Percentiles rank a stretch among this genome's conserved stretches.
These are phyloP conservation scores for Ichthyophthirius multifiliis DNA, from an alignment of 169 alveolate genomes.

Conservation along the genomic window DNA sequence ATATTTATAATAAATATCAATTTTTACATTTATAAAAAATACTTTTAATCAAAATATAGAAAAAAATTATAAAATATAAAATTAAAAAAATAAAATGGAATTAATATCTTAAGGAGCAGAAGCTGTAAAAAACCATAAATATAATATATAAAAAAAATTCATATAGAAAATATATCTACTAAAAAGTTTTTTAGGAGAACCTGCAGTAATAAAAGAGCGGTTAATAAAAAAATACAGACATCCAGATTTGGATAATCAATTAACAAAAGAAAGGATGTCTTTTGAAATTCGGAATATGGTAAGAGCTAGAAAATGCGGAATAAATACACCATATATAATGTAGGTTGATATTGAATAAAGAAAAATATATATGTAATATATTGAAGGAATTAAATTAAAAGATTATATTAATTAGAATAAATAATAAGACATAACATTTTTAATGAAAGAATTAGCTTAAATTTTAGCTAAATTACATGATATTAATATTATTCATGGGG, in stretches of 20 bases:
- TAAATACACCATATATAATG: slow-evolving; percentile 80
- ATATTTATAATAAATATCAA: no score
- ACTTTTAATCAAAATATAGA: neutral
- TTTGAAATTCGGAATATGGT: slow-evolving; percentile 75
- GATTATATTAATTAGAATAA: slow-evolving; percentile 16
- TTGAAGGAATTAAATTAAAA: slow-evolving; percentile 74
- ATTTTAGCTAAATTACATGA: slow-evolving; percentile 77
- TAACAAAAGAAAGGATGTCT: slow-evolving; percentile 71
- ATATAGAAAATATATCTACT: slow-evolving; percentile 56
- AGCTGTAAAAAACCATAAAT: slow-evolving; percentile 11
- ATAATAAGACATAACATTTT: neutral
- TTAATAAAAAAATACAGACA: slow-evolving; percentile 75
- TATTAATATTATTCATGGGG: slow-evolving; percentile 86
- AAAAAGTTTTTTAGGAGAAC: slow-evolving; percentile 55
- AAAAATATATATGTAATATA: slow-evolving; percentile 80
- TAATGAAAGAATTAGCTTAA: slow-evolving; percentile 62
- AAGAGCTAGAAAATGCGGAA: slow-evolving; percentile 80
- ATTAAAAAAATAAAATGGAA: neutral
- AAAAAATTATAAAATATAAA: neutral
- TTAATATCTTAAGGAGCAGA: slow-evolving; percentile 38
- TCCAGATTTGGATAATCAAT: slow-evolving; percentile 67
- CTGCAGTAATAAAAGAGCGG: slow-evolving; percentile 81
- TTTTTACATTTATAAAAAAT: no score
- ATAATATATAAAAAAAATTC: neutral
- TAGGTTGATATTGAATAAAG: slow-evolving; percentile 66